Conservation (phyloP, 345 rosid species). For the Camelina laxa region DNA sequence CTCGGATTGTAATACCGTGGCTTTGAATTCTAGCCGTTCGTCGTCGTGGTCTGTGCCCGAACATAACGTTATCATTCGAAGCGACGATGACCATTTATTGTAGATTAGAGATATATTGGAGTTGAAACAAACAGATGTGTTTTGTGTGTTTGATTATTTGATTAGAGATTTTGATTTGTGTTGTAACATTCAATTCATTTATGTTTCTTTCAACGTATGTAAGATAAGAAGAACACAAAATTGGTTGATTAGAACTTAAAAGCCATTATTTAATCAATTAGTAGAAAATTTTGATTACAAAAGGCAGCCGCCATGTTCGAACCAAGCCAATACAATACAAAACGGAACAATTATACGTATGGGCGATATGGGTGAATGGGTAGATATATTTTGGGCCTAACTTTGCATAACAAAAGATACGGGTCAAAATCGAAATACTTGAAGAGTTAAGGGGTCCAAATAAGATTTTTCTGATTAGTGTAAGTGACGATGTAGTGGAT, state of each 20-base stretch:
- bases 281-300: neutral
- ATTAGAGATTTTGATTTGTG: constrained; percentile 24
- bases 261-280: neutral
- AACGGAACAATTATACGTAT: too few species aligned
- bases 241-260: neutral
- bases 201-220: neutral
- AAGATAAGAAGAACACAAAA: neutral
- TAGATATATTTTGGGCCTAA: neutral
- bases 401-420: neutral
- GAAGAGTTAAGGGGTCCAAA: constrained; percentile 6
- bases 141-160: constrained; percentile 26
- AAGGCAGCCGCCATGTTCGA: too few species aligned
- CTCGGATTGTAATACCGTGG: constrained; percentile 74
- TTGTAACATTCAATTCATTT: constrained; percentile 37
- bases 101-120: neutral
- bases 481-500: constrained; percentile 33
- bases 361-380: too few species aligned
- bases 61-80: constrained; percentile 29
- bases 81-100: constrained; percentile 41
- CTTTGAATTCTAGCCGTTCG: constrained; percentile 60
- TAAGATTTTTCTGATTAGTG: neutral
- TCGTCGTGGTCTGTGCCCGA: constrained; percentile 56
- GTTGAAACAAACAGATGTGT: neutral
- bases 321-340: too few species aligned
- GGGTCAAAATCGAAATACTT: neutral